These are phyloP conservation scores for Aspergillus tanneri DNA, from an alignment of 2,329 filamentous ascomycete genomes.

Conservation along the genomic window DNA sequence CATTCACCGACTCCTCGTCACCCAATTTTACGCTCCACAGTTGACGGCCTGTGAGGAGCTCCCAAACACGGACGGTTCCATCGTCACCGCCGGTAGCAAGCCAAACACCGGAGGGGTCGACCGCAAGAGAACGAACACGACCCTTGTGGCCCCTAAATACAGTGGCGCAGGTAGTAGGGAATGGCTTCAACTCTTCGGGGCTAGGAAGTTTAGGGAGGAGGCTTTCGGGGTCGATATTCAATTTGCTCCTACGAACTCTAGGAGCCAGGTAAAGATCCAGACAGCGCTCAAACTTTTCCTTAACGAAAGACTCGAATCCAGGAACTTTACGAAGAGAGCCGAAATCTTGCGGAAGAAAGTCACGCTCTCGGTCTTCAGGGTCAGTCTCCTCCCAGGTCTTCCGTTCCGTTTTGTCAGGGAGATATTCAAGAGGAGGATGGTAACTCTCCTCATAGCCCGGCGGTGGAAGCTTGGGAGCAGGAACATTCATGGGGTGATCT, in stretches of 20 bases:
- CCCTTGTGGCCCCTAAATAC: constrained; percentile 87
- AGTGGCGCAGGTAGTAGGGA: constrained; percentile 85
- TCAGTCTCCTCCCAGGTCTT: constrained; percentile 82
- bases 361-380: constrained; percentile 84
- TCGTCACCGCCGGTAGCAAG: constrained; percentile 93
- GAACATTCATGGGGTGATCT: constrained; percentile 89
- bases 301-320: constrained; percentile 84
- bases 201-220: constrained; percentile 89
- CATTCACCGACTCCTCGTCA: constrained; percentile 74
- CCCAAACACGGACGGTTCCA: constrained; percentile 87
- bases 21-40: constrained; percentile 80
- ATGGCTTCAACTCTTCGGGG: constrained; percentile 89
- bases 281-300: constrained; percentile 94
- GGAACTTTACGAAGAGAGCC: constrained; percentile 86
- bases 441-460: constrained; percentile 96
- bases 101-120: constrained; percentile 83
- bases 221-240: constrained; percentile 95
- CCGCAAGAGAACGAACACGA: constrained; percentile 76
- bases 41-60: constrained; percentile 79
- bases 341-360: constrained; percentile 81
- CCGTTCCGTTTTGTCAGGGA: constrained; percentile 81
- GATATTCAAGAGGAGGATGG: constrained; percentile 90
- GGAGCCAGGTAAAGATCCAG: constrained; percentile 94
- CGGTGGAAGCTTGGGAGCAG: constrained; percentile 87
- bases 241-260: constrained; percentile 82